Conservation (phyloP, 1,284 basidiomycete genomes). For the Ceratobasidium sp. region DNA sequence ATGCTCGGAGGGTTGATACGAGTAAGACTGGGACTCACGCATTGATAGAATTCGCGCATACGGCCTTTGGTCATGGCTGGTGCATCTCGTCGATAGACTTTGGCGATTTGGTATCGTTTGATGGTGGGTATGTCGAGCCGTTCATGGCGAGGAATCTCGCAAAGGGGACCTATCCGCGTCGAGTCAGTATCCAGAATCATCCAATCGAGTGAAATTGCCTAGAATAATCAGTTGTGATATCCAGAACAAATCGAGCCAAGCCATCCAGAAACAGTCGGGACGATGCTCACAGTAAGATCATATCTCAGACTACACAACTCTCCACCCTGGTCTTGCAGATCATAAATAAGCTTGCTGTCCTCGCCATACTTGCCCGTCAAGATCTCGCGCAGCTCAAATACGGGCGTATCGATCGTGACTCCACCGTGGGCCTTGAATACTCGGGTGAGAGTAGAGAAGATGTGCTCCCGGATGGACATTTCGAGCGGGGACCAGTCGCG, state of each 20-base stretch:
- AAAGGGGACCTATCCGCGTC: slow-evolving; percentile 69
- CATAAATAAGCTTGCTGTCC: slow-evolving; percentile 97
- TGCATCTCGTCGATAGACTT: slow-evolving; percentile 96
- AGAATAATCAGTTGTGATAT: neutral
- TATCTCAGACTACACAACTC: slow-evolving; percentile 95
- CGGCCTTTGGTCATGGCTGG: slow-evolving; percentile 98
- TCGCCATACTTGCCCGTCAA: slow-evolving; percentile 96
- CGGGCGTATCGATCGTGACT: slow-evolving; percentile 94
- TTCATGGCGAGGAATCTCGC: slow-evolving; percentile 97
- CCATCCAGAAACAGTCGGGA: no score
- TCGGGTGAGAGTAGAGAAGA: slow-evolving; percentile 88
- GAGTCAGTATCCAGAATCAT: slow-evolving; percentile 9
- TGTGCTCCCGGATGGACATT: slow-evolving; percentile 89
- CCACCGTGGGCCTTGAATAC: slow-evolving; percentile 91
- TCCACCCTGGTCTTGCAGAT: slow-evolving; percentile 98
- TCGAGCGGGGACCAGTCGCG: slow-evolving; percentile 95
- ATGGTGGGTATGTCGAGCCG: slow-evolving; percentile 70
- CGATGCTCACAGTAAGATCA: slow-evolving; percentile 79
- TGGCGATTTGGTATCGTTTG: slow-evolving; percentile 98
- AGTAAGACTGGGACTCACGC: slow-evolving; percentile 60
- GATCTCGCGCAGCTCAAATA: slow-evolving; percentile 97
- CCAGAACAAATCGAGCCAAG: neutral
- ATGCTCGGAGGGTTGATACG: neutral
- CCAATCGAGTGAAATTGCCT: slow-evolving; percentile 20
- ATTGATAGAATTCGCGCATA: slow-evolving; percentile 99